These are phyloP conservation scores for Casuarina glauca DNA, from an alignment of 306 rosid genomes.

Conservation along the genomic window DNA sequence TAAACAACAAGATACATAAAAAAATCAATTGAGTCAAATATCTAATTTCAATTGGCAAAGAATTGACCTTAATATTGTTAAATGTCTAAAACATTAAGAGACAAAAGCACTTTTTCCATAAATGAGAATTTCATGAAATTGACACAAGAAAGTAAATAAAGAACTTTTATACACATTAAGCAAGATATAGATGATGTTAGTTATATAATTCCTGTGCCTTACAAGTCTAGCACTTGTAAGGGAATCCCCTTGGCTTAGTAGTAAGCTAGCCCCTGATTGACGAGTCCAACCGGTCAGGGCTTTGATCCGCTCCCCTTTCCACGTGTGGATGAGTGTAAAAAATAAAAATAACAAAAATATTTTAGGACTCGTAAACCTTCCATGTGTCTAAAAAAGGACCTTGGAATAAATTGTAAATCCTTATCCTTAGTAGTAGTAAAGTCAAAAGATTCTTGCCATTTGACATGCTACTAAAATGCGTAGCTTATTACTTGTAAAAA, in stretches of 20 bases:
- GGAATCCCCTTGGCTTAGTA: too few relatives aligned
- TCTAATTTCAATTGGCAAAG: conserved; percentile 9
- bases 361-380: not conserved
- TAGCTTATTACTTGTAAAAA: not conserved
- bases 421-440: not conserved
- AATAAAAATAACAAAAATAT: too few relatives aligned
- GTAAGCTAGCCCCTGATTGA: too few relatives aligned
- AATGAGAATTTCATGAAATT: too few relatives aligned
- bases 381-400: not conserved
- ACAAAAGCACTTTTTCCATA: not conserved
- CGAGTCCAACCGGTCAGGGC: too few relatives aligned
- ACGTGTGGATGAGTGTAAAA: too few relatives aligned
- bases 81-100: not conserved
- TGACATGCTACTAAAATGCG: not conserved
- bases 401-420: not conserved
- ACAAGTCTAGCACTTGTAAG: conserved; percentile 18
- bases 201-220: not conserved
- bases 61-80: conserved; percentile 12
- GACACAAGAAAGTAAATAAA: not conserved
- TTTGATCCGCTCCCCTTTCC: too few relatives aligned
- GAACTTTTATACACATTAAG: conserved; percentile 9
- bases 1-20: conserved; percentile 18
- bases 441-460: conserved; percentile 3
- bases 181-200: conserved; percentile 17
- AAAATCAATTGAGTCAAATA: conserved; percentile 19